Evolutionary conservation across 129 eudicot genomes (phyloP), one percentile per base, ranked within the genome.

Genomic region (Escallonia rubra): DNA sequence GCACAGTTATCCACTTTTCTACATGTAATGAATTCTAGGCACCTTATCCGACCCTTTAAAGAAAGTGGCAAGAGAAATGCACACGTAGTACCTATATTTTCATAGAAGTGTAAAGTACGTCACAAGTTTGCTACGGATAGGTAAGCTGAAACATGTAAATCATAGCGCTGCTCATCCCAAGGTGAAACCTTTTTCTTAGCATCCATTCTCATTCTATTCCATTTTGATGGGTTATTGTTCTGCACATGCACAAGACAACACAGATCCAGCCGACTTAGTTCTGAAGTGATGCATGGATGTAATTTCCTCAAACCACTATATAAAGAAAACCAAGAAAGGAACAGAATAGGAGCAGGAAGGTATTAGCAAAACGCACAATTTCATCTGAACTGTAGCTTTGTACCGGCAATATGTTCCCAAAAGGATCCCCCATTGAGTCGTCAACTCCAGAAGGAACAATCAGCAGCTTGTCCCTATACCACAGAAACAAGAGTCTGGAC

Each of bases 91-190:
- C 34, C 34, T 23, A 23, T 23, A 23, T 23, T 23, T 23, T 23
- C 34, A 0, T 23, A 1, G 1, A 23, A 23, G 34, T 23, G 34
- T 23, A 63, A 41, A 43, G 14, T 11, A 12, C 61, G 47, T 57
- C 45, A 80, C 64, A 80, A 72, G 61, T 63, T 68, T 48, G 67
- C 79, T 4, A 82, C 9, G 49, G 84, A 74, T 62, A 64, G 43
- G 73, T 86, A 86, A 40, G 89, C 84, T 41, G 80, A 65, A 65
- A 80, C 65, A 72, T 86, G 93, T 48, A 82, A 57, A 62, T 83
- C 84, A 23, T 74, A 81, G 68, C 84, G 80, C 78, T 83, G 86
- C n/a, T 76, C 76, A 65, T 80, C 94, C 94, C 94, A 83, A 10
- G 94, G 80, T 46, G 80, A 69, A 56, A 83, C 94, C 74, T 75